Evolutionary conservation across 2,329 filamentous ascomycete species (phyloP), one percentile per base, ranked within the genome.

Genomic region (Trichoderma simmonsii): DNA sequence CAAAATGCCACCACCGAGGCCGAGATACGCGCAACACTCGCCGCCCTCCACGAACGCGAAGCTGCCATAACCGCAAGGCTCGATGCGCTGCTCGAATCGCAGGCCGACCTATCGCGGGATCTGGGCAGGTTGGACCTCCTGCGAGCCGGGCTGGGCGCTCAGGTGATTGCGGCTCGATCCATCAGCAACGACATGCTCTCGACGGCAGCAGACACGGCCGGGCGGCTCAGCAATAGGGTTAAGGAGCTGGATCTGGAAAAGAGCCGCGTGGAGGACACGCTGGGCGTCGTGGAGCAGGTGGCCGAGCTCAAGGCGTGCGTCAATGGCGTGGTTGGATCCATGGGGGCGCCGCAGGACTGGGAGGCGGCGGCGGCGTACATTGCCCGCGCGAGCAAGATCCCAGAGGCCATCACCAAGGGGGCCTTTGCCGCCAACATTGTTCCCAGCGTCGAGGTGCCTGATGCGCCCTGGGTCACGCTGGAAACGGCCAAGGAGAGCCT

Each of bases 331-430:
- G 91, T 95, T 30, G 96, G 95, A 21, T 97, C 93, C 73, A 99
- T 99, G 96, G 96, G 95, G 39, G 95, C 95, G 5, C 94, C 96
- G 56, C 96, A 99, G 82, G 96, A 99, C 83, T 99, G 96, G 96
- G 96, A 99, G 82, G 96, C 94, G 3, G 96, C 96, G 4, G 96
- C 96, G 2, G 92, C 89, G 61, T 98, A 98, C 81, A 87, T 99
- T 72, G 90, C 92, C 74, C 89, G 95, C 59, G 95, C 96, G 7
- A 90, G 90, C 73, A 90, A 92, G 75, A 90, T 99, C 14, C 95
- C 95, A 0, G 87, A 90, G 65, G 86, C 92, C 1, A 95, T 99
- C 65, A 87, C 95, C 65, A 88, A 92, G 75, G 94, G 96, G 30
- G 88, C 90, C 18, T 99, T 99, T 79, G 95, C 96, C 0, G 92